Base-by-base conservation (phyloP, 345 rosid genomes). In the Eucalyptus cladocalyx region DNA sequence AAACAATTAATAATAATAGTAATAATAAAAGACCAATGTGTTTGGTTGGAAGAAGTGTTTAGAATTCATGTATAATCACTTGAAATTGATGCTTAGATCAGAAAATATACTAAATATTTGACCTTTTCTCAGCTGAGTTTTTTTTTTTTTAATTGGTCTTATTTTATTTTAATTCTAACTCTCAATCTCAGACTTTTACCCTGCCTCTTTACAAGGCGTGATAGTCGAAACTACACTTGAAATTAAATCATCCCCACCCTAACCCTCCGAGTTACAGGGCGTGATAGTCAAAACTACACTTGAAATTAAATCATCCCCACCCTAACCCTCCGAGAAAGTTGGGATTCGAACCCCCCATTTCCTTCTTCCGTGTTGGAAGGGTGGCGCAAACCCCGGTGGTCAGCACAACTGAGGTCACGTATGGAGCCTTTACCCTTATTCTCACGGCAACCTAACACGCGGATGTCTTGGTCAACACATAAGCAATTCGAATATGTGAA, bases 201-300 rank as follows among this genome's bases (percentile, higher is more conserved):
- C 3, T 2, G 0, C 7, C 18, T 49, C 3, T 2, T 49, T 14
- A 2, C 0, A 14, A 2, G 7, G 3, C 0, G 1, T 49, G 18
- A 0, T 15, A 49, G 5, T 49, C 1, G 0, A 49, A 49, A 49
- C 17, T 5, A 50, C 2, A 1, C 53, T 50, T 6, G 1, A 50
- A 50, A 50, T 6, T 50, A 50, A 50, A 50, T 50, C 18, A 0
- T 50, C 7, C 0, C 1, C 3, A 50, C 3, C 7, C 6, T 0
- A 50, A 50, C 7, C 18, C 19, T 50, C 1, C 53, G 19, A 49
- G 3, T 49, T 14, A 2, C 0, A 14, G 3, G 7, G 3, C 0
- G 1, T 49, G 18, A 0, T 15, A 49, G 5, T 49, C 1, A 0
- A 49, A 49, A 49, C 3, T 5, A 50, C 2, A 1, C 53, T 50